Conservation (phyloP, 257 asterid genomes). For the Linaria vulgaris region DNA sequence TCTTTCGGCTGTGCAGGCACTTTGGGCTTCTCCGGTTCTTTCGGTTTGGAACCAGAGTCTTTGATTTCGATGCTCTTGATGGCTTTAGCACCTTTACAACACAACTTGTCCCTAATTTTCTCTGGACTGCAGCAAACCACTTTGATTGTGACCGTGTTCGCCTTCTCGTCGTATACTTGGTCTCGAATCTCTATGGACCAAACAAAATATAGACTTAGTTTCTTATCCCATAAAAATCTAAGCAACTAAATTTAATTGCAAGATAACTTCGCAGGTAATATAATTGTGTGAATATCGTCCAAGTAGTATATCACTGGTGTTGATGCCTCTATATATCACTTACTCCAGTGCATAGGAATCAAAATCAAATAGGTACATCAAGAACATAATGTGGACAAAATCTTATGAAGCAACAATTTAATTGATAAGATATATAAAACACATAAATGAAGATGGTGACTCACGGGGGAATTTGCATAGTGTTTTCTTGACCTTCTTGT, state of each 20-base stretch:
- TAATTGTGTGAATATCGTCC: no score
- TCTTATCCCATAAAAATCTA: not conserved
- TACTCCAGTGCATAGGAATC: no score
- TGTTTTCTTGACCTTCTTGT: constrained; percentile 75
- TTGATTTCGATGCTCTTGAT: constrained; percentile 65
- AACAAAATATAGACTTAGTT: constrained; percentile 19
- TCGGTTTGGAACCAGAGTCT: constrained; percentile 30
- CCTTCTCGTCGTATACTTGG: constrained; percentile 68
- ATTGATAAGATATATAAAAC: not conserved
- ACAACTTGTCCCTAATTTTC: constrained; percentile 68
- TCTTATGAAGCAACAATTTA: not conserved
- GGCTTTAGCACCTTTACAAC: constrained; percentile 48
- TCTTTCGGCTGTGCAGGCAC: constrained; percentile 29
- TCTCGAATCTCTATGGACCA: constrained; percentile 61
- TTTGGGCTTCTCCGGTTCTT: constrained; percentile 25
- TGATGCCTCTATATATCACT: no score
- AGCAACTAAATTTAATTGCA: not conserved
- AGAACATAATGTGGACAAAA: not conserved
- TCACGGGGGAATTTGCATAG: constrained; percentile 81
- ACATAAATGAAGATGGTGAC: constrained; percentile 8
- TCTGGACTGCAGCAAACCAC: constrained; percentile 89
- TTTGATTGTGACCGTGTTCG: constrained; percentile 50
- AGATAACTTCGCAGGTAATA: not conserved
- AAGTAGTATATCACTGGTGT: no score
- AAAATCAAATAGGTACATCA: not conserved